Percentiles rank a stretch among this genome's conserved stretches.
These are phyloP conservation scores for Glaciozyma martinii DNA, from an alignment of 768 basidiomycete genomes.

Conservation along the genomic window DNA sequence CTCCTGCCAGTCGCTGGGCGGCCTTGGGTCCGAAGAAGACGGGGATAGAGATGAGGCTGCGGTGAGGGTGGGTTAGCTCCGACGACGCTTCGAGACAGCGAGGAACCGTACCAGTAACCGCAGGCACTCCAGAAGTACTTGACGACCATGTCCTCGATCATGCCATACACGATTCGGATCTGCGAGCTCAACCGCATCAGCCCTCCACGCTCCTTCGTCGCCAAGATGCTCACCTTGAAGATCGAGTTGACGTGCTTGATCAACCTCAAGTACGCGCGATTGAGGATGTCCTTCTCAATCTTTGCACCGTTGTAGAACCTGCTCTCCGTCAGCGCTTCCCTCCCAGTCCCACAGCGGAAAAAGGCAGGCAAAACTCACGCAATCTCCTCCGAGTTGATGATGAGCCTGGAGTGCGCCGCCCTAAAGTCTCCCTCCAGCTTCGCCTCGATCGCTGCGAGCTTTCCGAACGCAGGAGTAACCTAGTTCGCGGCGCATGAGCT, in stretches of 20 bases:
- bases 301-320: slow-evolving; percentile 88
- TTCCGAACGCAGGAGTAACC: slow-evolving; percentile 70
- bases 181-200: slow-evolving; percentile 35
- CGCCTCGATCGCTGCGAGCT: slow-evolving; percentile 77
- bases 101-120: slow-evolving; percentile 72
- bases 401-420: slow-evolving; percentile 72
- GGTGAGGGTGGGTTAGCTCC: no score
- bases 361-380: slow-evolving; percentile 51
- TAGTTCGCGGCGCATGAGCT: neutral
- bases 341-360: no score
- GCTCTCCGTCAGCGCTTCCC: neutral
- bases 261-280: slow-evolving; percentile 62
- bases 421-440: slow-evolving; percentile 86
- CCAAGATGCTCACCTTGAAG: slow-evolving; percentile 55
- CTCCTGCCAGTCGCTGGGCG: no score
- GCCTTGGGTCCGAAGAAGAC: no score
- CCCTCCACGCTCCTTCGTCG: neutral
- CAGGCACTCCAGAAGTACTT: slow-evolving; percentile 92
- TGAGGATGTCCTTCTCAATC: slow-evolving; percentile 72
- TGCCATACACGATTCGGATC: slow-evolving; percentile 79
- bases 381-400: slow-evolving; percentile 82
- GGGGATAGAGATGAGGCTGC: no score
- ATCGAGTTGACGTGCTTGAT: slow-evolving; percentile 86
- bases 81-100: no score
- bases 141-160: slow-evolving; percentile 96